phyloP scores from a whole-genome alignment of 495 filamentous ascomycete genomes.

The Penicillium coffeae region DNA sequence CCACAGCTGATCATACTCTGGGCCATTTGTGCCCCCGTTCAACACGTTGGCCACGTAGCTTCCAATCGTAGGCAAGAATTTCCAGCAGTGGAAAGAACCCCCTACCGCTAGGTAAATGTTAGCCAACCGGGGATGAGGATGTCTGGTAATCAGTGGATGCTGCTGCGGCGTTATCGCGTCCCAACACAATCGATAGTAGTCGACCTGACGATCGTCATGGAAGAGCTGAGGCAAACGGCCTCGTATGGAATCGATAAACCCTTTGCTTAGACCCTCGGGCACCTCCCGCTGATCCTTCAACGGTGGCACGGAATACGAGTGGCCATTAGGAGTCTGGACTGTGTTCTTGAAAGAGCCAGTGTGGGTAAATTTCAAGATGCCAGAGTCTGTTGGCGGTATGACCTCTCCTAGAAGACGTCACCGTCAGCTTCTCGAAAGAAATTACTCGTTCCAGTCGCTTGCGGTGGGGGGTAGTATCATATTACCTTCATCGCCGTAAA shows the following conservation, averaged over 20 bases:
- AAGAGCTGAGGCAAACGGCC: conserved; percentile 2
- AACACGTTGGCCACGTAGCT: conserved; percentile 49
- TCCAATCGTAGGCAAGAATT: conserved; percentile 52
- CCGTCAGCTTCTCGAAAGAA: too few species aligned
- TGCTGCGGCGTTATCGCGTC: conserved; percentile 31
- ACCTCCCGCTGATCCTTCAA: background rate
- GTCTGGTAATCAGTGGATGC: conserved; percentile 45
- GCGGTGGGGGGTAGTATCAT: background rate
- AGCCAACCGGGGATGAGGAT: conserved; percentile 36
- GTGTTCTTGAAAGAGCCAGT: conserved; percentile 10
- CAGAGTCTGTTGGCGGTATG: conserved; percentile 1
- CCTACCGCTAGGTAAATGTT: conserved; percentile 42
- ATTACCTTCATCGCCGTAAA: conserved; percentile 34
- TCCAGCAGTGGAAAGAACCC: conserved; percentile 45
- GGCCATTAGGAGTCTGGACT: background rate
- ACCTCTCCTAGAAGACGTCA: conserved; percentile 3
- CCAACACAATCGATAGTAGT: conserved; percentile 38
- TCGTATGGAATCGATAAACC: conserved; percentile 1
- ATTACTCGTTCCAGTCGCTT: background rate
- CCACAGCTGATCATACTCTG: conserved; percentile 7
- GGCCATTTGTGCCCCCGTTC: conserved; percentile 13
- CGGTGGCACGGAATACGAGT: conserved; percentile 5
- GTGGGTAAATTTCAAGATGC: conserved; percentile 9
- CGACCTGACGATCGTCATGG: background rate
- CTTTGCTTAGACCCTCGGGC: background rate